Conservation (phyloP, 495 filamentous ascomycete species). For the Talaromyces adpressus region DNA sequence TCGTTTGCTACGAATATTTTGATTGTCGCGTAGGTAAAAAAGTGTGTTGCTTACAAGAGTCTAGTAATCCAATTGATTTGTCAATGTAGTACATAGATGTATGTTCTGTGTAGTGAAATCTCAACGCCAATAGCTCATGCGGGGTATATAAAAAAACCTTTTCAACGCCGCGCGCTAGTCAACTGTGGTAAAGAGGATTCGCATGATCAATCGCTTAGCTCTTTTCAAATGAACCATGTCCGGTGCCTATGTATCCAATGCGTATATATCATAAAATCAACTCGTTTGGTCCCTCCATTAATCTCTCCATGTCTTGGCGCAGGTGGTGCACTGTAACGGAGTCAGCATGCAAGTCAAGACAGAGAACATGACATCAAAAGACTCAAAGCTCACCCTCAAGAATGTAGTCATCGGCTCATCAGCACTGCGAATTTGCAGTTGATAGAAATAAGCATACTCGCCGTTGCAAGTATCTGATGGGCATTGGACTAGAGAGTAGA, state of each 20-base stretch:
- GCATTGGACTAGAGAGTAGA: constrained; percentile 57
- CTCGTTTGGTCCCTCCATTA: constrained; percentile 9
- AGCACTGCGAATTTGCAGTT: constrained; percentile 94
- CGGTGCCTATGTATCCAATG: background rate
- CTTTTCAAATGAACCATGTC: background rate
- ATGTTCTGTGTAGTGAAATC: background rate
- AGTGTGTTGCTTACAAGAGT: background rate
- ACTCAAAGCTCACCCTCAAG: constrained; percentile 59
- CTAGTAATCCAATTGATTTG: background rate
- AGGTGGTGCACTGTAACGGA: constrained; percentile 33
- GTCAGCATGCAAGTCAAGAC: constrained; percentile 18
- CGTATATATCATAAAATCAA: background rate
- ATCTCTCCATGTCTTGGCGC: constrained; percentile 40
- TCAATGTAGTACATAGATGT: background rate
- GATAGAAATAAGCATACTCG: constrained; percentile 81
- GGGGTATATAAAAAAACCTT: constrained; percentile 3
- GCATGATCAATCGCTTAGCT: background rate
- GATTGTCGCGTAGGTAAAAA: too few relatives aligned
- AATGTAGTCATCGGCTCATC: constrained; percentile 99
- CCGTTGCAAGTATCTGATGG: constrained; percentile 67
- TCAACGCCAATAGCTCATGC: background rate
- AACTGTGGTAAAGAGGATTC: background rate
- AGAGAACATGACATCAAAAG: background rate
- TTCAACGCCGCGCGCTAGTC: background rate
- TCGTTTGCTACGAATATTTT: background rate